Conservation (phyloP, 2,329 filamentous ascomycete species). For the Diaporthe longicolla region DNA sequence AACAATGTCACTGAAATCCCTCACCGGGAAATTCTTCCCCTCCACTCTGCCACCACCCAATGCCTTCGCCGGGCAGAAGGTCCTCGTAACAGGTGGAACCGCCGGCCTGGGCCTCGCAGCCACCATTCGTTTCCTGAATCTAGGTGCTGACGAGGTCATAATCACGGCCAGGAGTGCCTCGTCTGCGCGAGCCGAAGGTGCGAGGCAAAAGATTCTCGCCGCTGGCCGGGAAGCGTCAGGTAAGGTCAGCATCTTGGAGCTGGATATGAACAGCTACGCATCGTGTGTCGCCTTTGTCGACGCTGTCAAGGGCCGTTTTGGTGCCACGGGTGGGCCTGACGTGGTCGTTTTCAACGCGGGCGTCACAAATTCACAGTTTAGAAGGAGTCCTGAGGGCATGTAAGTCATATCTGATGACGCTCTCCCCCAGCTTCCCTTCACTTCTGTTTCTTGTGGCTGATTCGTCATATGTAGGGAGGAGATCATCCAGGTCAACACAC, state of each 20-base stretch:
- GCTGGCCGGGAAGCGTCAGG: conserved; percentile 39
- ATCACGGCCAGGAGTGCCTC: conserved; percentile 55
- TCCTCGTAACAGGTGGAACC: conserved; percentile 59
- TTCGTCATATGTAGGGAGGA: conserved; percentile 55
- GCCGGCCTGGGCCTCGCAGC: conserved; percentile 58
- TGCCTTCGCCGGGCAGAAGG: conserved; percentile 48
- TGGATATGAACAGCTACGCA: conserved; percentile 48
- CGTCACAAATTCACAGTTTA: conserved; percentile 44
- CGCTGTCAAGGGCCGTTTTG: conserved; percentile 45
- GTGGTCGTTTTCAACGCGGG: conserved; percentile 49
- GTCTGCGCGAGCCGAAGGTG: conserved; percentile 52
- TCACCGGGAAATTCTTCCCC: conserved; percentile 46
- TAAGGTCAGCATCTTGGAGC: conserved; percentile 45
- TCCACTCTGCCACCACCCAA: conserved; percentile 46
- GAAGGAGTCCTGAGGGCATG: conserved; percentile 48
- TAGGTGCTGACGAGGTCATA: conserved; percentile 56
- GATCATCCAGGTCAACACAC: conserved; percentile 70
- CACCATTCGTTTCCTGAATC: conserved; percentile 56
- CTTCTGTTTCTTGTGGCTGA: not conserved
- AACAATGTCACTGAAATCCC: conserved; percentile 5
- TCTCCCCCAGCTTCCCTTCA: too few species aligned
- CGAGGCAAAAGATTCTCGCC: conserved; percentile 54
- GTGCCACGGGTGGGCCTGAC: conserved; percentile 46
- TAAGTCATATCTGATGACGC: conserved; percentile 39
- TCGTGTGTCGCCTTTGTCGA: conserved; percentile 47